A percentile compares a stretch with the other conserved stretches of the same genome.
phyloP scores from a whole-genome alignment of 345 rosid genomes.

The Eucalyptus cladocalyx region DNA sequence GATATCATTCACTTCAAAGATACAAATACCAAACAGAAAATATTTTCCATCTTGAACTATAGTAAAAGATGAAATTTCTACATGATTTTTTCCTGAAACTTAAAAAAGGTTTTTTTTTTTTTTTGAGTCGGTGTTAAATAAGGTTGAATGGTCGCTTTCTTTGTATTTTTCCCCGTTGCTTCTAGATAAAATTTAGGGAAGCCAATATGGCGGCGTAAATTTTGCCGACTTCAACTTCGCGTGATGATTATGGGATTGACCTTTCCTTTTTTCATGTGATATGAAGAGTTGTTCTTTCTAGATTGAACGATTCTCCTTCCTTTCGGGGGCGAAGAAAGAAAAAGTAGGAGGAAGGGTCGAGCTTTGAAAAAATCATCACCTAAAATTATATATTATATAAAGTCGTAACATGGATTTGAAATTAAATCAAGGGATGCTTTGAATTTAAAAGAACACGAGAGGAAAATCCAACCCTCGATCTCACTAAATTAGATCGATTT shows the following conservation, averaged over 20 bases:
- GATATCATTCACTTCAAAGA: background rate
- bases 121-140: too few relatives aligned
- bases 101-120: background rate
- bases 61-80: background rate
- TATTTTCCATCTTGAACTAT: too few relatives aligned
- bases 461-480: background rate
- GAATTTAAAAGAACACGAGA: background rate
- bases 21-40: background rate
- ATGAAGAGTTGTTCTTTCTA: background rate
- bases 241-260: background rate
- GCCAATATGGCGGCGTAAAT: background rate
- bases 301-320: too few relatives aligned
- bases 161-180: background rate
- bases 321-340: too few relatives aligned
- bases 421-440: background rate
- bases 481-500: background rate
- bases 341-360: too few relatives aligned
- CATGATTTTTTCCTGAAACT: background rate
- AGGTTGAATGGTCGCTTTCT: background rate
- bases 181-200: background rate
- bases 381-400: too few relatives aligned
- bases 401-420: background rate
- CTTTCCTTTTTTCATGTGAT: background rate
- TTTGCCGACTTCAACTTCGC: background rate
- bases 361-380: too few relatives aligned